phyloP scores from a whole-genome alignment of 2,329 filamentous ascomycete species.

The Diaporthe longicolla region DNA sequence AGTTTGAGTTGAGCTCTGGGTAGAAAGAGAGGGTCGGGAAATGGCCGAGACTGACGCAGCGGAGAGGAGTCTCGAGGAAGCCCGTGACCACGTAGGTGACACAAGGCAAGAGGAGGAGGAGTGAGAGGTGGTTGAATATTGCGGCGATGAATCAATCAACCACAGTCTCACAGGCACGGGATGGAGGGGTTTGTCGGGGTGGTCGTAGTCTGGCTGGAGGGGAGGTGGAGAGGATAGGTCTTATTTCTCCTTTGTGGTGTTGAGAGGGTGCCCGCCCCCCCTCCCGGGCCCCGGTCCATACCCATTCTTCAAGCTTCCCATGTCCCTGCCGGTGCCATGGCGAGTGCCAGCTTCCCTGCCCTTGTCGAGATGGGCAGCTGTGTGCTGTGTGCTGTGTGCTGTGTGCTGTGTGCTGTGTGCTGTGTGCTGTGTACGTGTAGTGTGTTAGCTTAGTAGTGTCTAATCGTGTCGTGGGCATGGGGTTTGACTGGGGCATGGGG shows the following conservation, averaged over 20 bases:
- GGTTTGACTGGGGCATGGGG: conserved; percentile 17
- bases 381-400: not conserved
- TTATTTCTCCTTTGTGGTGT: conserved; percentile 40
- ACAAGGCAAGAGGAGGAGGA: conserved; percentile 22
- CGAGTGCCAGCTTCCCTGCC: conserved; percentile 25
- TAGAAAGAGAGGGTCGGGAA: conserved; percentile 5
- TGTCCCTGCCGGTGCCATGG: conserved; percentile 31
- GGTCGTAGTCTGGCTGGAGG: conserved; percentile 36
- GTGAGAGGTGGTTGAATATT: conserved; percentile 15
- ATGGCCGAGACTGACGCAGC: conserved; percentile 14
- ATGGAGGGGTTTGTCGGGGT: conserved; percentile 34
- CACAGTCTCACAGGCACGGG: conserved; percentile 23
- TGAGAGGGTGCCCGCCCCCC: conserved; percentile 15
- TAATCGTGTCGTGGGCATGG: conserved; percentile 29
- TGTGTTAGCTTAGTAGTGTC: not conserved
- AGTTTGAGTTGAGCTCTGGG: not conserved
- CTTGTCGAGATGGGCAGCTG: conserved; percentile 22
- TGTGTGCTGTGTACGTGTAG: not conserved
- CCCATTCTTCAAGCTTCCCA: conserved; percentile 37
- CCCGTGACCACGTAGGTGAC: conserved; percentile 15
- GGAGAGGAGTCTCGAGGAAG: conserved; percentile 2
- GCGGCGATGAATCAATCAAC: conserved; percentile 27
- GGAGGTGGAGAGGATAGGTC: conserved; percentile 35
- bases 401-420: no score
- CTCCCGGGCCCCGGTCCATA: conserved; percentile 29